These are phyloP conservation scores for Pyrenopolyporus hunteri DNA, from an alignment of 495 filamentous ascomycete genomes.

Conservation along the genomic window DNA sequence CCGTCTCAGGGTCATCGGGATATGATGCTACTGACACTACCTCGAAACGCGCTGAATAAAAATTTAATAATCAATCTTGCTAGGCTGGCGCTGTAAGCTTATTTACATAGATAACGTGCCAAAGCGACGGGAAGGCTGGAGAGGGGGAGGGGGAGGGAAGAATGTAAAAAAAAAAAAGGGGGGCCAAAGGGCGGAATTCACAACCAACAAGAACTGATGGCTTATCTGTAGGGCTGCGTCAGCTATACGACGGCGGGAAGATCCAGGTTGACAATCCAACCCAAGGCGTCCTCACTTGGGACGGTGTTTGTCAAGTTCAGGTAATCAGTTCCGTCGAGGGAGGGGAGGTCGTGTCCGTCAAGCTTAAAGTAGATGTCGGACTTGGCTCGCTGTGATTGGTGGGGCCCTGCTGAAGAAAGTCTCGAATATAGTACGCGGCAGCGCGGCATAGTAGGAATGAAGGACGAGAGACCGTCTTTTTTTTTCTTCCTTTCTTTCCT, in stretches of 20 bases:
- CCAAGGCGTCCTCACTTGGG: constrained; percentile 22
- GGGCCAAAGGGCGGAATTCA: constrained; percentile 35
- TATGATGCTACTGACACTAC: background rate
- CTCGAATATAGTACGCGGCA: constrained; percentile 40
- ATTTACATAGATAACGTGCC: constrained; percentile 30
- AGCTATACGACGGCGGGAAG: constrained; percentile 38
- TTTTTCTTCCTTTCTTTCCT: constrained; percentile 1
- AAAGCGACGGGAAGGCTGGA: constrained; percentile 26
- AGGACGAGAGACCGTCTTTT: constrained; percentile 12
- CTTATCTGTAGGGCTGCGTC: constrained; percentile 45
- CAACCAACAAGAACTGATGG: constrained; percentile 25
- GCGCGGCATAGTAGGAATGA: constrained; percentile 23
- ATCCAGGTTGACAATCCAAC: constrained; percentile 37
- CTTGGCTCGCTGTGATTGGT: constrained; percentile 13
- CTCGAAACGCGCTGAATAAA: background rate
- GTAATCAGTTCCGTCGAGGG: constrained; percentile 18
- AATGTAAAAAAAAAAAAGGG: too few relatives aligned
- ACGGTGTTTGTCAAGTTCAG: constrained; percentile 32
- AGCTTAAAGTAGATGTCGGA: constrained; percentile 5
- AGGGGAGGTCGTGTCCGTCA: background rate
- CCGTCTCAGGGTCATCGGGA: constrained; percentile 5
- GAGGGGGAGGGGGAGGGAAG: too few relatives aligned
- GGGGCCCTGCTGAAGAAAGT: constrained; percentile 18
- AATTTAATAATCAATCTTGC: constrained; percentile 11
- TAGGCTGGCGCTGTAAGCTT: constrained; percentile 22